Base-by-base conservation (phyloP, 2,329 filamentous ascomycete species). In the Scedosporium dehoogii region DNA sequence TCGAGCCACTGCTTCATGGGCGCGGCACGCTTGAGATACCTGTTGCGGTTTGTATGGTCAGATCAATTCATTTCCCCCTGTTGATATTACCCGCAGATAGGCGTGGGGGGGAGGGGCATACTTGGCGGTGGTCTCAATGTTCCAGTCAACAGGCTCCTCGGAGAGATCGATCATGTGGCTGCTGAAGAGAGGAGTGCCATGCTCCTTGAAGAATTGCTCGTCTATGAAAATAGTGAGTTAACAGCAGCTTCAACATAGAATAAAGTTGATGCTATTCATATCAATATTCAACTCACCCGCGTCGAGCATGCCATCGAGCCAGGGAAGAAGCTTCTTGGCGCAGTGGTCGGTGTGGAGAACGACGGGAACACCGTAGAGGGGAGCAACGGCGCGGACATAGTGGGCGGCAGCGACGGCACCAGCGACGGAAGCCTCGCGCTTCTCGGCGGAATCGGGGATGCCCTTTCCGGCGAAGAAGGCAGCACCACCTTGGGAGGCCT, bases 1-100 rank as follows among this genome's bases (percentile, higher is more conserved):
- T 99, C 94, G 69, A 99, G 86, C 91, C 91, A 97, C 79, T 97
- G 92, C 85, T 96, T 96, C 91, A 97, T 91, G 70, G 92, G 92
- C 59, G 92, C 91, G 74, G 89, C 91, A 70, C 93, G 90, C 86
- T 96, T 88, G 67, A 97, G 85, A 84, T 99, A 97, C 48, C 59
- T 61, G 18, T 41, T 3, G 5, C 7, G 33, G 59, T 51, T 33
- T 4, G 12, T 10, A 9, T 56, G 6, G 44, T 60, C 48, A 60
- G 42, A 14, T 27, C 25, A 23, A 16, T 27, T 53, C 44, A 10
- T 44, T 29, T n/a, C 33, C 33, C 29, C 33, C 10, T 38, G 10
- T 38, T 38, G 33, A 12, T 4, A 12, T 38, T 14, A 14, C 33
- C 33, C 9, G 33, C 33, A n/a, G 4, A 12, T 1, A 25, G 21